Evolutionary conservation across 352 stramenopile species (phyloP).

Genomic region (Phytophthora pistaciae): DNA sequence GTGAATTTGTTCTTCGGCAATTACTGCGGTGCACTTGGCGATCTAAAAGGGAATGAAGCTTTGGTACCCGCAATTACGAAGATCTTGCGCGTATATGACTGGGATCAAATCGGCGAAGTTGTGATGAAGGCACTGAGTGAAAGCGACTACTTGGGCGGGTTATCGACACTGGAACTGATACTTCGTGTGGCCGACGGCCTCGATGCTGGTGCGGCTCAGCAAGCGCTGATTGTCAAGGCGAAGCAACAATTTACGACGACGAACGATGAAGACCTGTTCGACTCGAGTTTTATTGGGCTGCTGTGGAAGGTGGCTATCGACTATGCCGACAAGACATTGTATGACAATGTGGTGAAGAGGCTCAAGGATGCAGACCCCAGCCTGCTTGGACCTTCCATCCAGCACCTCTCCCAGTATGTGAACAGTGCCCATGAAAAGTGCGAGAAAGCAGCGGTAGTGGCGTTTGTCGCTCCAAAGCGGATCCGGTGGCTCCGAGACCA

Average conservation of each 20-base stretch:
- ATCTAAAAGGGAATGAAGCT: constrained; percentile 9
- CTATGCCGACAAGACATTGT: not conserved
- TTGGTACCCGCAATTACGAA: constrained; percentile 6
- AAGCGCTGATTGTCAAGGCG: not conserved
- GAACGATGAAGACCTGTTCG: not conserved
- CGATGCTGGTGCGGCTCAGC: not conserved
- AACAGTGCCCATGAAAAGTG: not conserved
- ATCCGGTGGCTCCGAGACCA: not conserved
- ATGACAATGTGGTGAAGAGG: not conserved
- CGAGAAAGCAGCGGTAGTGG: not conserved
- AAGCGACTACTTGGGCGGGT: not conserved
- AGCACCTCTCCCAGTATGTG: not conserved
- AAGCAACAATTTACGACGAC: too few relatives aligned
- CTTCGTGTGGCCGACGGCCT: not conserved
- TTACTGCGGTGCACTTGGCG: not conserved
- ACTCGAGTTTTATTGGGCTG: not conserved
- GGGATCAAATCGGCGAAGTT: constrained; percentile 13
- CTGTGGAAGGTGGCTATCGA: not conserved
- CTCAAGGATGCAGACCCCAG: not conserved
- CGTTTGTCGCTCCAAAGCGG: not conserved
- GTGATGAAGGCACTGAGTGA: not conserved
- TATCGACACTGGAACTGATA: too few relatives aligned
- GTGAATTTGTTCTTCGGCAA: constrained; percentile 21
- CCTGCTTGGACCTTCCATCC: not conserved
- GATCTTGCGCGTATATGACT: constrained; percentile 19